phyloP scores from a whole-genome alignment of 345 rosid species.

The Citrus hindsii region DNA sequence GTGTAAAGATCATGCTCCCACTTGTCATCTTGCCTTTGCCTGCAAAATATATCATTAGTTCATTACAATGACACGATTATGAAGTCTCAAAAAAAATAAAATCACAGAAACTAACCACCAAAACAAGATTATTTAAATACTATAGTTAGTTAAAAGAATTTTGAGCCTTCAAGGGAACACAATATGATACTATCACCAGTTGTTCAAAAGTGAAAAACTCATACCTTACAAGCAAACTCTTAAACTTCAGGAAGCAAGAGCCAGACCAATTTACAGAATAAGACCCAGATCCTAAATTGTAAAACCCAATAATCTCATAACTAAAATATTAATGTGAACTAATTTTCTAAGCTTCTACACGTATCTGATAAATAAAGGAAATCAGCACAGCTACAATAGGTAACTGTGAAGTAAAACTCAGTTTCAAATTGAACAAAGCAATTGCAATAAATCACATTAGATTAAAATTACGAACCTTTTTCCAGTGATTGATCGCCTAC shows the following conservation, averaged over 20 bases:
- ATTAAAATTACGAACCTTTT: conserved; percentile 55
- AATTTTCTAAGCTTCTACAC: neutral
- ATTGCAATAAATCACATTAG: neutral
- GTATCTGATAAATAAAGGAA: neutral
- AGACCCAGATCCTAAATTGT: neutral
- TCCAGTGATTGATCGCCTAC: conserved; percentile 61
- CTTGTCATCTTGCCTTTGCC: conserved; percentile 92
- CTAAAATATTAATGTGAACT: neutral
- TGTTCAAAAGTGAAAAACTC: neutral
- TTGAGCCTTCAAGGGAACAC: neutral
- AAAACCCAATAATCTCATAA: neutral
- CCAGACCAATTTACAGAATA: neutral
- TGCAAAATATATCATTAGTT: conserved; percentile 33
- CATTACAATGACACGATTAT: neutral
- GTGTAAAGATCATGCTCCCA: conserved; percentile 97
- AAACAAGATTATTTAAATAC: neutral
- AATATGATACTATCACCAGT: neutral
- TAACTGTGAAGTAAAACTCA: neutral
- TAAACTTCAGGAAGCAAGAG: neutral
- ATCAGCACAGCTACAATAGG: neutral
- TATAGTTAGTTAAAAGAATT: neutral
- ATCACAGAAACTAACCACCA: neutral
- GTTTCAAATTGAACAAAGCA: neutral
- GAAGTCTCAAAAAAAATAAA: neutral
- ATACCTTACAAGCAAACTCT: neutral